Conservation (phyloP, 495 filamentous ascomycete genomes). For the Chaetomium tenue region DNA sequence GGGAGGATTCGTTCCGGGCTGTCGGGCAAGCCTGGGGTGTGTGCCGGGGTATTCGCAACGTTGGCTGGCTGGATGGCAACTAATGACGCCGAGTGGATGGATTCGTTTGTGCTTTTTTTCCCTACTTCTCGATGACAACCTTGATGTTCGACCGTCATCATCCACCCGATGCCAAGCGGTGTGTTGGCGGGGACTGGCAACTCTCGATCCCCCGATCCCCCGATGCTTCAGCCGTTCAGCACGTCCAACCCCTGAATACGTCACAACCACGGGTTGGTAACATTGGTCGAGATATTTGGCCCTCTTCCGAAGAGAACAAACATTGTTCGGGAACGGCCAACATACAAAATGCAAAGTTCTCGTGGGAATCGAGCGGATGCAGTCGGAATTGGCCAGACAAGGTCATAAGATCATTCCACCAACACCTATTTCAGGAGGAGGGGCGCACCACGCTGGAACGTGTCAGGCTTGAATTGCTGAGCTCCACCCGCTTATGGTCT, state of each 20-base stretch:
- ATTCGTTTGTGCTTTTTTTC: no score
- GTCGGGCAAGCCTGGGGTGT: no score
- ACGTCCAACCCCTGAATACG: neutral
- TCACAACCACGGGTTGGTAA: neutral
- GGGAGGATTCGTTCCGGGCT: no score
- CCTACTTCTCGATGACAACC: neutral
- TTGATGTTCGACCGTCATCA: neutral
- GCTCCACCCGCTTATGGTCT: slow-evolving; percentile 10
- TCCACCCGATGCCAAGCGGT: neutral
- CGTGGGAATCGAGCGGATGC: slow-evolving; percentile 2
- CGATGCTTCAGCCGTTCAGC: neutral
- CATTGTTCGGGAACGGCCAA: neutral
- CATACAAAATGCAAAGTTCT: neutral
- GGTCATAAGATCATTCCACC: slow-evolving; percentile 7
- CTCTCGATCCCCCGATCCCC: neutral
- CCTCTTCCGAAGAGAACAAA: neutral
- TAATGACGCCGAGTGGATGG: no score
- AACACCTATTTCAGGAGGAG: neutral
- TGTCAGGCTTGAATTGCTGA: slow-evolving; percentile 8
- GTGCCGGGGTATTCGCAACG: no score
- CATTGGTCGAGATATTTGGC: neutral
- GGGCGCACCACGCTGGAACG: slow-evolving; percentile 5
- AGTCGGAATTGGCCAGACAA: slow-evolving; percentile 7
- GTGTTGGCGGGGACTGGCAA: neutral
- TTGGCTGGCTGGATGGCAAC: no score